Evolutionary conservation across 1,284 basidiomycete genomes (phyloP), one percentile per base, ranked within the genome.

Genomic region (Cryptococcus sp.): DNA sequence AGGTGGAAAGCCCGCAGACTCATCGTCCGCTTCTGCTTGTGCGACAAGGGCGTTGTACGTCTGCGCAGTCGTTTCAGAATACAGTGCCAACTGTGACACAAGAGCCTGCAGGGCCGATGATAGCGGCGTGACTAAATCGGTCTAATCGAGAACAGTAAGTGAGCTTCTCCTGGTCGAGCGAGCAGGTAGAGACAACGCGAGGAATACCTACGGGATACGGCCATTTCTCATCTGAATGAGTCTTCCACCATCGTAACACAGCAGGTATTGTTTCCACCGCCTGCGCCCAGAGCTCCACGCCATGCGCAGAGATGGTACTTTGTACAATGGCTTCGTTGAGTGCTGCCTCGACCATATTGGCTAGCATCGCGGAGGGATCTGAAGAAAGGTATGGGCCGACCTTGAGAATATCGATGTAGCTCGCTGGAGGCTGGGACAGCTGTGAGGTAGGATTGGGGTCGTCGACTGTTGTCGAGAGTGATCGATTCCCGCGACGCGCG

Each of bases 191-290:
- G 8, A 39, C 17, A 40, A 41, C 53, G 41, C 20, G 16, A 47
- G 16, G 44, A 27, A 17, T 3, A 64, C 71, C 64, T 54, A 72
- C 71, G 3, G 75, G 73, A 57, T 64, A 74, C 3, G 64, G 52
- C 64, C 67, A 72, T 27, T 68, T 65, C 13, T 53, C 17, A 27
- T 64, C 61, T 10, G 65, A 53, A 17, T 68, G 62, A 16, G 66
- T 65, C 31, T 67, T 70, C 74, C 74, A 77, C 68, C 70, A 76
- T 23, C 58, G 58, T 4, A 77, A 53, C 17, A 72, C 47, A 3
- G 56, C 48, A 2, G 71, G 70, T n/a, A 77, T 48, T 16, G 61
- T 57, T 25, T 74, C 74, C 2, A 62, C 58, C 53, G 71, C 53
- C 40, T 74, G 66, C 10, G 64, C 41, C 60, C 64, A 71, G 13